phyloP scores from a whole-genome alignment of 2,329 filamentous ascomycete species.

The Ophiocordyceps camponoti-saundersi region DNA sequence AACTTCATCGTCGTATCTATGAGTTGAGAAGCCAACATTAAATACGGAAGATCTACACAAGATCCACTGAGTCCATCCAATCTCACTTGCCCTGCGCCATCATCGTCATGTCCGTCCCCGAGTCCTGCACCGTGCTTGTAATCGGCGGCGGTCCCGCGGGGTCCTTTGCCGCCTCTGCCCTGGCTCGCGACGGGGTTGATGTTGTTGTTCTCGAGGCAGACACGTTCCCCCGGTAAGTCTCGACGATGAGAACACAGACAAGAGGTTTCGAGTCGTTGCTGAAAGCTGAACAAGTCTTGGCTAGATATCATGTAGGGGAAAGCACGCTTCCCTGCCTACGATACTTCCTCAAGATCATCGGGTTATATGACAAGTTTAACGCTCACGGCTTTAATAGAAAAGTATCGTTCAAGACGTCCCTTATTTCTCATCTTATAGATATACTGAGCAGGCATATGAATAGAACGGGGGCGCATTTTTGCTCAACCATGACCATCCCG shows the following conservation, averaged over 20 bases:
- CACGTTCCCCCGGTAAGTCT: slow-evolving; percentile 4
- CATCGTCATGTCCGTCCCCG: not conserved
- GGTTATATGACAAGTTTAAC: slow-evolving; percentile 21
- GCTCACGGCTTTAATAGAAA: slow-evolving; percentile 23
- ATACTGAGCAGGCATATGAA: not conserved
- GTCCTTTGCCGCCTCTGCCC: slow-evolving; percentile 4
- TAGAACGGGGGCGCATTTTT: slow-evolving; percentile 20
- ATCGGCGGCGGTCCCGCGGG: slow-evolving; percentile 5
- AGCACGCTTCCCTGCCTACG: slow-evolving; percentile 20
- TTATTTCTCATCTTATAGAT: too few relatives aligned
- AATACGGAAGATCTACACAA: too few relatives aligned
- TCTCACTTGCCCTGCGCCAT: too few relatives aligned
- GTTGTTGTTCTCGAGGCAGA: slow-evolving; percentile 4
- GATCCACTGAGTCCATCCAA: too few relatives aligned
- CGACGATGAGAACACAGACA: not conserved
- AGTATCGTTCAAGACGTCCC: slow-evolving; percentile 5
- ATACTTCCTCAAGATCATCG: slow-evolving; percentile 25
- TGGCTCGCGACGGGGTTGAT: slow-evolving; percentile 5
- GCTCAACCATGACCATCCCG: slow-evolving; percentile 13
- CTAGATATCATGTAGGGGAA: slow-evolving; percentile 19
- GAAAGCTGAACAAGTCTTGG: not conserved
- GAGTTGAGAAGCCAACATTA: too few relatives aligned
- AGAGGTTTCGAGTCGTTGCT: too few relatives aligned
- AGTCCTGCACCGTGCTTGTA: slow-evolving; percentile 1
- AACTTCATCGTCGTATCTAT: too few relatives aligned